These are phyloP conservation scores for Zizania palustris DNA, from an alignment of 202 grass and related monocot species.

Conservation along the genomic window DNA sequence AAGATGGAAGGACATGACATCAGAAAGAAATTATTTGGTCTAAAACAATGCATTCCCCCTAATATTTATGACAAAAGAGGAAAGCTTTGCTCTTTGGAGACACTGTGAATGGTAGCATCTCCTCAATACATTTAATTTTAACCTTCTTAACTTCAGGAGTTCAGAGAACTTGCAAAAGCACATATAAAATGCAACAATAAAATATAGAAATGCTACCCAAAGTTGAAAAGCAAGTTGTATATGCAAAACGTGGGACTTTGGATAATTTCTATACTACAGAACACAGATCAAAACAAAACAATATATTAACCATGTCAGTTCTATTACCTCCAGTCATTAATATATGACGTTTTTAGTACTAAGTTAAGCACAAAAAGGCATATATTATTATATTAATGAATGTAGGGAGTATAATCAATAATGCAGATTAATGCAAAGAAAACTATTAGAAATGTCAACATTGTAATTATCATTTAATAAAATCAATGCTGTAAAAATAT, in stretches of 20 bases:
- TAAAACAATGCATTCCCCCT: background rate
- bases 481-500: background rate
- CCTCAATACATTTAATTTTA: background rate
- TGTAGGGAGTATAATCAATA: background rate
- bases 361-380: no score
- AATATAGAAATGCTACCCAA: background rate
- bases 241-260: background rate
- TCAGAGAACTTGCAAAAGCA: background rate
- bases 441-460: background rate
- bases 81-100: conserved; percentile 12
- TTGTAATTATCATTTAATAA: background rate
- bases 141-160: background rate
- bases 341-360: no score
- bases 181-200: background rate
- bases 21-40: background rate
- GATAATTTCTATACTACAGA: background rate
- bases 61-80: conserved; percentile 17
- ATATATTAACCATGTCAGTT: conserved; percentile 3
- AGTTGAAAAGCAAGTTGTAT: background rate
- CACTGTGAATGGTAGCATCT: background rate
- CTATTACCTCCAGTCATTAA: no score
- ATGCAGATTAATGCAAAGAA: background rate
- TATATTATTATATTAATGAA: no score
- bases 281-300: background rate
- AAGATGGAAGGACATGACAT: conserved; percentile 3